Conservation (phyloP, 345 rosid genomes). For the Sisymbrium altissimum region DNA sequence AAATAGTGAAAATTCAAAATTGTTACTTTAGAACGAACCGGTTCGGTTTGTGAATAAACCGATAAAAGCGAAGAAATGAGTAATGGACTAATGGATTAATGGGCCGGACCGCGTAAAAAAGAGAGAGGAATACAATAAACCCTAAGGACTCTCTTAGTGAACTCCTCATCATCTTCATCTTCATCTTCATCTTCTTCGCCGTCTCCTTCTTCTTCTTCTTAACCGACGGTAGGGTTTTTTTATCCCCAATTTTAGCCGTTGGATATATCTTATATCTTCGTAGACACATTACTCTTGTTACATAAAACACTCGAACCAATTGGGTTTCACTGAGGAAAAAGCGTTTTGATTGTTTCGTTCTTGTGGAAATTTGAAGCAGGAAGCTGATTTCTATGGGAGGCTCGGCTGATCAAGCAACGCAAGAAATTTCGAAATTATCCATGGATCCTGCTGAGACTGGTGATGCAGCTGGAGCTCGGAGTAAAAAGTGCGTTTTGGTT, state of each 20-base stretch:
- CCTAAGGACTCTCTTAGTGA: neutral
- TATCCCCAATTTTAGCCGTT: neutral
- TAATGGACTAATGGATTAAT: neutral
- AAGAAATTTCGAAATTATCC: slow-evolving; percentile 14
- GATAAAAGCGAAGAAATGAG: neutral
- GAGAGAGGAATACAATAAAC: slow-evolving; percentile 1
- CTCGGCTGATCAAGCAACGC: slow-evolving; percentile 15
- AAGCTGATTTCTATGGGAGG: slow-evolving; percentile 4
- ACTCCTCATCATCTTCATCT: neutral
- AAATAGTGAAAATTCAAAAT: neutral
- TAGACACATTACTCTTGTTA: neutral
- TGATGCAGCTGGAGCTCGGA: slow-evolving; percentile 44
- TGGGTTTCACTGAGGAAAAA: neutral
- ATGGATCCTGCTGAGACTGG: slow-evolving; percentile 15
- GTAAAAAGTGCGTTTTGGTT: slow-evolving; percentile 62
- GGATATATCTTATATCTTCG: neutral
- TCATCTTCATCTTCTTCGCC: slow-evolving; percentile 12
- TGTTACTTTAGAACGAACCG: neutral
- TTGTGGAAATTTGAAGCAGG: neutral
- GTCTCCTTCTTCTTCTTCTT: neutral
- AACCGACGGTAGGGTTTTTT: neutral
- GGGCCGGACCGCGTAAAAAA: slow-evolving; percentile 6
- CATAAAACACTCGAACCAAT: neutral
- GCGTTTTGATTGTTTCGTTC: neutral
- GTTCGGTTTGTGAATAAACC: slow-evolving; percentile 14